These are phyloP conservation scores for Colletotrichum noveboracense DNA, from an alignment of 2,329 filamentous ascomycete genomes.

Conservation along the genomic window DNA sequence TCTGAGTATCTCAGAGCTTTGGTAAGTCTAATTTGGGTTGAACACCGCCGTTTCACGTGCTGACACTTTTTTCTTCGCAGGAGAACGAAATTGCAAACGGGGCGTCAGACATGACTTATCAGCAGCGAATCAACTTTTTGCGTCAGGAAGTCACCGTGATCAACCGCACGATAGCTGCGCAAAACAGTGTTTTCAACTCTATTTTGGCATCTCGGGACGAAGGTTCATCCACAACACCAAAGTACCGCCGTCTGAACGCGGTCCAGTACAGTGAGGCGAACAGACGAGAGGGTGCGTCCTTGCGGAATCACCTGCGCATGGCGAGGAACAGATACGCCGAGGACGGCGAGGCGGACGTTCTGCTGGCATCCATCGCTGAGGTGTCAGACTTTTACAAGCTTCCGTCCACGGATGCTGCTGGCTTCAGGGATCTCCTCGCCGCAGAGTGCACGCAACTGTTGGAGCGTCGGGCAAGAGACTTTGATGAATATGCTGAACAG, in stretches of 20 bases:
- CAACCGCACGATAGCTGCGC: slow-evolving; percentile 36
- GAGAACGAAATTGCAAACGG: slow-evolving; percentile 45
- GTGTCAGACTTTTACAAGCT: slow-evolving; percentile 24
- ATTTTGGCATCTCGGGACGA: slow-evolving; percentile 22
- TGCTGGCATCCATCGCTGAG: slow-evolving; percentile 2
- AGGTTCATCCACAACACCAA: neutral
- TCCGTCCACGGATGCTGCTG: slow-evolving; percentile 8
- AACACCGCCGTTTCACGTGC: neutral
- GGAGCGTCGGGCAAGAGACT: slow-evolving; percentile 37
- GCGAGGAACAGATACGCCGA: slow-evolving; percentile 1
- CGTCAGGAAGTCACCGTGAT: slow-evolving; percentile 46
- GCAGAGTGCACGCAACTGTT: slow-evolving; percentile 42
- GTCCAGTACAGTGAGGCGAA: slow-evolving; percentile 17
- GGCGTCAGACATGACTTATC: slow-evolving; percentile 43
- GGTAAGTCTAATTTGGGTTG: slow-evolving; percentile 30
- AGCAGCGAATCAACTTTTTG: slow-evolving; percentile 44
- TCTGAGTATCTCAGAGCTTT: slow-evolving; percentile 45
- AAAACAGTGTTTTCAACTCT: slow-evolving; percentile 33
- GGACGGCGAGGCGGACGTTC: neutral
- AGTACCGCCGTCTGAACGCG: slow-evolving; percentile 23
- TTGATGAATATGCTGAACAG: slow-evolving; percentile 29
- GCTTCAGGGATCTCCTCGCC: slow-evolving; percentile 35
- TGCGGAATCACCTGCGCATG: slow-evolving; percentile 9
- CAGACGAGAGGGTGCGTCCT: neutral
- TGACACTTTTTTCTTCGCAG: slow-evolving; percentile 28